These are phyloP conservation scores for Citrullus mucosospermus DNA, from an alignment of 306 rosid species.

Conservation along the genomic window DNA sequence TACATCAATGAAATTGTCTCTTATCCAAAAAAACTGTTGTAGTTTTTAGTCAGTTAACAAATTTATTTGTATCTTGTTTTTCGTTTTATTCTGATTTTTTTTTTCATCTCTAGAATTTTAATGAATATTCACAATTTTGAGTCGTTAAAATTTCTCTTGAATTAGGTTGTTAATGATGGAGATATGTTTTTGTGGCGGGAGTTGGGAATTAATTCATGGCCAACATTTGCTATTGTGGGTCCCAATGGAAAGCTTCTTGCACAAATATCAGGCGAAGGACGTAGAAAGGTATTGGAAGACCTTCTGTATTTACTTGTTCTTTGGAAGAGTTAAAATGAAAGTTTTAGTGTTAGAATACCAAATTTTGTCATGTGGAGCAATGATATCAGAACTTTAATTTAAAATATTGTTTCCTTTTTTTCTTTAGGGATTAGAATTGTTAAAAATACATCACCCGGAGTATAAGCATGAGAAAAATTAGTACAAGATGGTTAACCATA, in stretches of 20 bases:
- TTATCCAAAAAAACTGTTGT: neutral
- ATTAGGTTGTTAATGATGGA: slow-evolving; percentile 92
- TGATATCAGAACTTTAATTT: neutral
- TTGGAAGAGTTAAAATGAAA: neutral
- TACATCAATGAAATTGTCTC: too few species aligned
- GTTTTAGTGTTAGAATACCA: neutral
- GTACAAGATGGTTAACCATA: neutral
- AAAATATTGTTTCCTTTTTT: neutral
- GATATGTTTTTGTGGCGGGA: slow-evolving; percentile 89
- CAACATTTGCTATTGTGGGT: slow-evolving; percentile 79
- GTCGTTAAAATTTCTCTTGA: neutral
- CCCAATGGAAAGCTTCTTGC: slow-evolving; percentile 86
- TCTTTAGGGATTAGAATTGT: neutral
- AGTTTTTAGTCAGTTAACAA: neutral
- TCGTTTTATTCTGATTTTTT: neutral
- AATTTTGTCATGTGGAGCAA: neutral
- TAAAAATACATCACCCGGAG: neutral
- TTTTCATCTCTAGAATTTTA: neutral
- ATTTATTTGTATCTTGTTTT: neutral
- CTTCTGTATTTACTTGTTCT: neutral
- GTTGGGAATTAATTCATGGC: slow-evolving; percentile 91
- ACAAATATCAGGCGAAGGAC: slow-evolving; percentile 90
- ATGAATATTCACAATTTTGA: neutral
- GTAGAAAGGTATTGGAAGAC: slow-evolving; percentile 52
- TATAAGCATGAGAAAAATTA: neutral